These are phyloP conservation scores for Beauveria brongniartii DNA, from an alignment of 2,329 filamentous ascomycete genomes.

Conservation along the genomic window DNA sequence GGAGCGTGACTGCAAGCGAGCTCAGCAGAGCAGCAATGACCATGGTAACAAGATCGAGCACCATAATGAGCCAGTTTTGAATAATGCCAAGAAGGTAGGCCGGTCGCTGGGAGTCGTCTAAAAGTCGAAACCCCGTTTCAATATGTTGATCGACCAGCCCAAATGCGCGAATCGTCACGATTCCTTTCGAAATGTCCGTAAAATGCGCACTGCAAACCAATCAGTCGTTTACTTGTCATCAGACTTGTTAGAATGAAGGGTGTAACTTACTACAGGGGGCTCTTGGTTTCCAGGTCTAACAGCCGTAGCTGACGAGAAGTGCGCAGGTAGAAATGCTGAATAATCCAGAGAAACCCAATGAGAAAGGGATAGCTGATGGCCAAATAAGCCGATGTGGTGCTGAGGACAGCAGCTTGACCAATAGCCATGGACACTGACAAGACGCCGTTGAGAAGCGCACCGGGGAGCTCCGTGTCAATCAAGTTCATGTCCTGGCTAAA, in stretches of 20 bases:
- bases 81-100: conserved; percentile 48
- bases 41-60: conserved; percentile 40
- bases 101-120: conserved; percentile 46
- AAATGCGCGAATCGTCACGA: conserved; percentile 47
- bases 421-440: conserved; percentile 3
- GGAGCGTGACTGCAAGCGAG: conserved; percentile 33
- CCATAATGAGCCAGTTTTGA: conserved; percentile 47
- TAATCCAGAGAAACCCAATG: conserved; percentile 30
- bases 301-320: conserved; percentile 53
- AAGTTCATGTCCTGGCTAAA: conserved; percentile 39
- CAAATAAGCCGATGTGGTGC: conserved; percentile 32
- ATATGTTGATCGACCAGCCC: conserved; percentile 39
- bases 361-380: conserved; percentile 43
- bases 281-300: conserved; percentile 54
- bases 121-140: conserved; percentile 33
- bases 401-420: no score
- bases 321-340: conserved; percentile 47
- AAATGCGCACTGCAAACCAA: conserved; percentile 31
- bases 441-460: conserved; percentile 23
- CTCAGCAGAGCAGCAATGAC: conserved; percentile 38
- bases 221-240: no score
- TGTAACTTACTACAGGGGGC: conserved; percentile 36
- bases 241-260: no score
- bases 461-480: conserved; percentile 31
- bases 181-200: conserved; percentile 43